Evolutionary conservation across 495 filamentous ascomycete genomes (phyloP).

Genomic region (Parmelia sp.): DNA sequence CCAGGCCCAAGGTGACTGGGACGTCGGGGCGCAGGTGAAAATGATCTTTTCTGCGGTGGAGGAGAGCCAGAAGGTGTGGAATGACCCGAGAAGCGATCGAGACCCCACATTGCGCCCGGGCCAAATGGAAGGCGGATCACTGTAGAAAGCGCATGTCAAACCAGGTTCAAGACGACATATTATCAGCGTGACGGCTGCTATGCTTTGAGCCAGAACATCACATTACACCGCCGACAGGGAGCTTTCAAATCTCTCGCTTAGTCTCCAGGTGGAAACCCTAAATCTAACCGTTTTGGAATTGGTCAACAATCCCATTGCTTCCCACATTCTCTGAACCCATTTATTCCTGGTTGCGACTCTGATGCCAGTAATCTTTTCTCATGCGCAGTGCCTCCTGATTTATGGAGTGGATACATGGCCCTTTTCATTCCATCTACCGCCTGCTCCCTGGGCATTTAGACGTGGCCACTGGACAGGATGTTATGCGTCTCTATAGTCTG

Average conservation of each 20-base stretch:
- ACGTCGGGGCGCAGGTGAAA: constrained; percentile 63
- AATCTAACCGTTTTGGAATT: too few species aligned
- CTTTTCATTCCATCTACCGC: too few species aligned
- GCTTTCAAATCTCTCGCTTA: not conserved
- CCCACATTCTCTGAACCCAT: too few species aligned
- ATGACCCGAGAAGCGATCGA: constrained; percentile 75
- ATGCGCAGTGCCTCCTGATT: too few species aligned
- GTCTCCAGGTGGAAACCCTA: not conserved
- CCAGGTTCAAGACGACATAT: not conserved
- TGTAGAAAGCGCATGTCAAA: not conserved
- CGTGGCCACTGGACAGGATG: too few species aligned
- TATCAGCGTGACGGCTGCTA: not conserved
- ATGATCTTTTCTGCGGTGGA: constrained; percentile 53
- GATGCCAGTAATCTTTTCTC: too few species aligned
- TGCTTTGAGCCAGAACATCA: not conserved
- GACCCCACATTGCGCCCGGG: constrained; percentile 60
- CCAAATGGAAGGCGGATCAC: not conserved
- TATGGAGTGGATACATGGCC: too few species aligned
- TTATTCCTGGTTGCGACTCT: too few species aligned
- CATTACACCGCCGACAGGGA: not conserved
- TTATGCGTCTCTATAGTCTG: too few species aligned
- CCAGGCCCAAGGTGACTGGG: constrained; percentile 54
- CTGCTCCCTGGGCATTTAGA: too few species aligned
- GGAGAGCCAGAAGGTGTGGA: constrained; percentile 58
- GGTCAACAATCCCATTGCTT: too few species aligned